Percentiles rank a stretch among this genome's conserved stretches.
These are phyloP conservation scores for Sindora glabra DNA, from an alignment of 306 rosid species.

Conservation along the genomic window DNA sequence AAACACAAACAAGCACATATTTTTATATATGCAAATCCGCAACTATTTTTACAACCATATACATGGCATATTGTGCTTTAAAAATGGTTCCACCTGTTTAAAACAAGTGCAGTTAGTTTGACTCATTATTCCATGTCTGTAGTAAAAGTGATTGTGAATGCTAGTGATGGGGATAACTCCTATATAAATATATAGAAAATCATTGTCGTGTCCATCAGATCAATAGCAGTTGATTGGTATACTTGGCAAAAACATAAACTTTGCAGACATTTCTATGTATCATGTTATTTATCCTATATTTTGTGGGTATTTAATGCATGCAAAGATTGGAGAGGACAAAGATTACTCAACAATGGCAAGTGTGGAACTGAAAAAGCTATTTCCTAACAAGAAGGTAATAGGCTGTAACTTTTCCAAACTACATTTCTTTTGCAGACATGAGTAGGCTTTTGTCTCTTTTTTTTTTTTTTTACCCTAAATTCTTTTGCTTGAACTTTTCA, in stretches of 20 bases:
- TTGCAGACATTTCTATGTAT: background rate
- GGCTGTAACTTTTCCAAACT: background rate
- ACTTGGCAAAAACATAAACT: background rate
- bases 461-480: background rate
- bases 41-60: background rate
- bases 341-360: constrained; percentile 50
- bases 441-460: too few relatives aligned
- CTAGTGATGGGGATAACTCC: too few relatives aligned
- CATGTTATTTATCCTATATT: constrained; percentile 2
- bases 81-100: too few relatives aligned
- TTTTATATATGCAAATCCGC: background rate
- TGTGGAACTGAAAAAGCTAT: constrained; percentile 68
- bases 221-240: background rate
- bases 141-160: too few relatives aligned
- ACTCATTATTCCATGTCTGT: too few relatives aligned
- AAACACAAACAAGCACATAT: constrained; percentile 2
- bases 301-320: constrained; percentile 24
- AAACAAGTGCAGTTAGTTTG: too few relatives aligned
- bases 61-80: too few relatives aligned
- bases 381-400: constrained; percentile 65
- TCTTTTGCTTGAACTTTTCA: constrained; percentile 27
- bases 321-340: constrained; percentile 73
- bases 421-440: background rate
- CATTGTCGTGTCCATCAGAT: background rate
- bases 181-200: too few relatives aligned